These are phyloP conservation scores for Zygotorulaspora mrakii DNA, from an alignment of 1,139 yeast genomes.

Conservation along the genomic window DNA sequence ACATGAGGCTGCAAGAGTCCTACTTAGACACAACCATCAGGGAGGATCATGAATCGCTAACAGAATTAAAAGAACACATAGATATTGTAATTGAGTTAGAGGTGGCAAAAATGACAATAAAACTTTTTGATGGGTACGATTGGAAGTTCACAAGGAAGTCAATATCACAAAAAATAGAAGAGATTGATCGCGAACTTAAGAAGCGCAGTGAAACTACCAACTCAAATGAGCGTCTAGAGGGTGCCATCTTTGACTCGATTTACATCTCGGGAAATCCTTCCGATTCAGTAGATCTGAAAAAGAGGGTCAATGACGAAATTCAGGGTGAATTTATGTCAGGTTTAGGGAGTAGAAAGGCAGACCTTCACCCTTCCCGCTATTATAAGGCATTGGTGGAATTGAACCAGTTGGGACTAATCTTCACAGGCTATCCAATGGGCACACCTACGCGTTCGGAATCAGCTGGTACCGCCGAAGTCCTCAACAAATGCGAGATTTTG, in stretches of 20 bases:
- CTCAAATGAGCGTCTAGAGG: slow-evolving; percentile 20
- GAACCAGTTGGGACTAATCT: slow-evolving; percentile 48
- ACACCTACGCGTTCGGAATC: slow-evolving; percentile 41
- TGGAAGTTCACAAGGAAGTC: slow-evolving; percentile 76
- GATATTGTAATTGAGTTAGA: slow-evolving; percentile 16
- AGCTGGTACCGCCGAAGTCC: slow-evolving; percentile 42
- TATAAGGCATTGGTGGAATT: slow-evolving; percentile 62
- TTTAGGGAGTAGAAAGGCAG: slow-evolving; percentile 42
- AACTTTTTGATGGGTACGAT: slow-evolving; percentile 86
- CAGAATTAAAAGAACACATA: slow-evolving; percentile 3
- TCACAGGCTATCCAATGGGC: slow-evolving; percentile 45
- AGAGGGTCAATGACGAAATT: slow-evolving; percentile 24
- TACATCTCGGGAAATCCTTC: slow-evolving; percentile 24
- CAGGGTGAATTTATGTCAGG: slow-evolving; percentile 27
- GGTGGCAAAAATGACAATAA: slow-evolving; percentile 45
- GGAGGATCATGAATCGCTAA: slow-evolving; percentile 2
- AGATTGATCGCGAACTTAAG: slow-evolving; percentile 29
- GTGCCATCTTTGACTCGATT: slow-evolving; percentile 33
- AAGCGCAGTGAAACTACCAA: slow-evolving; percentile 16
- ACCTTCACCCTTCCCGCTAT: slow-evolving; percentile 58
- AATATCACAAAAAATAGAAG: slow-evolving; percentile 55
- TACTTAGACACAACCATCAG: slow-evolving; percentile 9
- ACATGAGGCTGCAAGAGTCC: slow-evolving; percentile 12
- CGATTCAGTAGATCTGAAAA: slow-evolving; percentile 19
- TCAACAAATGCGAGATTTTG: slow-evolving; percentile 45